Conservation (phyloP, 78 protist genomes). For the Mantamonas sphyraenae region DNA sequence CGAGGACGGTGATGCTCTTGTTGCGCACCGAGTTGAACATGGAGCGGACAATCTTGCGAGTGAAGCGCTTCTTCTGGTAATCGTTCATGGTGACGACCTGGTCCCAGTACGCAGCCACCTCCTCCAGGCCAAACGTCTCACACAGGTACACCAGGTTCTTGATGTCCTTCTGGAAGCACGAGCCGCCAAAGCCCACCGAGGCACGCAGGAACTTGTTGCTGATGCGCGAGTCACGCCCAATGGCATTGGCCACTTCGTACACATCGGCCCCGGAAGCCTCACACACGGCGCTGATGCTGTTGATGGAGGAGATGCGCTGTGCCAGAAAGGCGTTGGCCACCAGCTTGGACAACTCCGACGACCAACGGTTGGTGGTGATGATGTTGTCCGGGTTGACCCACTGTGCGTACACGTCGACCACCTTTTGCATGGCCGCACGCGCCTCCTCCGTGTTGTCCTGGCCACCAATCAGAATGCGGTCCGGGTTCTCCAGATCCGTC, state of each 20-base stretch:
- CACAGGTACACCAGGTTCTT: conserved; percentile 85
- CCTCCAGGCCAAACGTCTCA: conserved; percentile 40
- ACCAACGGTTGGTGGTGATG: conserved; percentile 63
- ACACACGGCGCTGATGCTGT: conserved; percentile 77
- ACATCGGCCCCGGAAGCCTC: conserved; percentile 92
- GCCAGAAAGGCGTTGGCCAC: conserved; percentile 94
- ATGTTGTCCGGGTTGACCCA: conserved; percentile 78
- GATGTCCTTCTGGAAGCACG: conserved; percentile 90
- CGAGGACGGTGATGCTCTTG: conserved; percentile 75
- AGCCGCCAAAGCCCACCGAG: conserved; percentile 61
- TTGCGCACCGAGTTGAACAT: conserved; percentile 77
- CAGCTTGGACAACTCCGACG: conserved; percentile 87
- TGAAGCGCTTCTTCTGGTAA: conserved; percentile 82
- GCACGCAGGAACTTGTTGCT: conserved; percentile 76
- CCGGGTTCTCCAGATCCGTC: conserved; percentile 73
- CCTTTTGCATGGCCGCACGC: neutral
- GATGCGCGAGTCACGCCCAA: conserved; percentile 74
- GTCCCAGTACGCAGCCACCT: conserved; percentile 90
- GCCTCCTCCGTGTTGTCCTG: conserved; percentile 29
- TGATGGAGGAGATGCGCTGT: conserved; percentile 89
- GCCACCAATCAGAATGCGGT: conserved; percentile 94
- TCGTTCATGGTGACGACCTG: conserved; percentile 77
- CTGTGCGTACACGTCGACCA: neutral
- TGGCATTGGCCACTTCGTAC: conserved; percentile 65
- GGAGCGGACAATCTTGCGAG: conserved; percentile 20